These are phyloP conservation scores for Penicillium sp. DNA, from an alignment of 2,329 filamentous ascomycete genomes.

Conservation along the genomic window DNA sequence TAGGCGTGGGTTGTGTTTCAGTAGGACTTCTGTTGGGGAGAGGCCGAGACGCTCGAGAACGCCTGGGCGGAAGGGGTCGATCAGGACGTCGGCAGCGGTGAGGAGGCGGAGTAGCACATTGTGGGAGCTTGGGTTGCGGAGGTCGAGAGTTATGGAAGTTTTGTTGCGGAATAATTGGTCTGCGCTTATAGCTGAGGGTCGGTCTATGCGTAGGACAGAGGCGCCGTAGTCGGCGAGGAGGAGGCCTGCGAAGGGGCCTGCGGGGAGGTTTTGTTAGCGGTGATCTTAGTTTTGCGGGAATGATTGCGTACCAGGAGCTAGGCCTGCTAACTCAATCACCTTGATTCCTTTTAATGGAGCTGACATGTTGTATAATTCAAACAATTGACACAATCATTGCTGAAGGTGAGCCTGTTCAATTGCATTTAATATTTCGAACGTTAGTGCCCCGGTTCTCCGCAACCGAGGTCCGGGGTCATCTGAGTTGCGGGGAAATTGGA, in stretches of 20 bases:
- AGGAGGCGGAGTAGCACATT: slow-evolving; percentile 67
- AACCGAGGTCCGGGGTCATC: slow-evolving; percentile 14
- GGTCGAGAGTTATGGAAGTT: slow-evolving; percentile 72
- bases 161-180: slow-evolving; percentile 83
- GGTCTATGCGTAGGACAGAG: slow-evolving; percentile 82
- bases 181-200: slow-evolving; percentile 51
- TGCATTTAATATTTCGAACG: background rate
- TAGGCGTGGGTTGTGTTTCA: slow-evolving; percentile 67
- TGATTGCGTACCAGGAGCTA: slow-evolving; percentile 58
- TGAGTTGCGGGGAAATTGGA: slow-evolving; percentile 9
- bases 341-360: slow-evolving; percentile 53
- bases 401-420: background rate
- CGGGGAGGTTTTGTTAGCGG: slow-evolving; percentile 5
- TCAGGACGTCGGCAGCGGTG: slow-evolving; percentile 69
- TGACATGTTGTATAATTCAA: slow-evolving; percentile 17
- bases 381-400: background rate
- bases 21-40: slow-evolving; percentile 64
- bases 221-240: slow-evolving; percentile 89
- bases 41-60: slow-evolving; percentile 84
- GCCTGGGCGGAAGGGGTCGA: slow-evolving; percentile 90
- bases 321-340: slow-evolving; percentile 66
- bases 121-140: slow-evolving; percentile 66
- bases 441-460: slow-evolving; percentile 3
- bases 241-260: slow-evolving; percentile 84
- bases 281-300: background rate